Conservation (phyloP, 805 yeast species). For the Kodamaea laetipori region DNA sequence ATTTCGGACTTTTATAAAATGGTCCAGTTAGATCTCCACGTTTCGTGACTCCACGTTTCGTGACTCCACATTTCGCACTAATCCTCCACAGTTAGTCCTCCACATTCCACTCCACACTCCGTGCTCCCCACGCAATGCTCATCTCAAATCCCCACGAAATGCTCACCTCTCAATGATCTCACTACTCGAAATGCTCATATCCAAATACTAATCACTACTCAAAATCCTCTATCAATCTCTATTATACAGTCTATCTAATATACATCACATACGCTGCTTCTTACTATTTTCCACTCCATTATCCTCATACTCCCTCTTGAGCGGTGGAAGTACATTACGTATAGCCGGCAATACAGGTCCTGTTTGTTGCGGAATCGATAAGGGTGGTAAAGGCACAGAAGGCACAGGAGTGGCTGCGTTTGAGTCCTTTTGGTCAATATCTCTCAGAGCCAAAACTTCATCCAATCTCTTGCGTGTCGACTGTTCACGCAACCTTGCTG, state of each 20-base stretch:
- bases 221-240: slow-evolving; percentile 8
- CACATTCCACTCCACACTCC: too few relatives aligned
- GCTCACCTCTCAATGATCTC: too few relatives aligned
- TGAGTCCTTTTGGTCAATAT: slow-evolving; percentile 8
- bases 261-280: slow-evolving; percentile 13
- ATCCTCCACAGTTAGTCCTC: too few relatives aligned
- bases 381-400: slow-evolving; percentile 12
- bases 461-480: slow-evolving; percentile 52
- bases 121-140: too few relatives aligned
- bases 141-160: too few relatives aligned
- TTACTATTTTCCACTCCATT: slow-evolving; percentile 14
- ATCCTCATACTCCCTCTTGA: slow-evolving; percentile 28
- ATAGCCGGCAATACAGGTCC: slow-evolving; percentile 13
- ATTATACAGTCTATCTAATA: slow-evolving; percentile 11
- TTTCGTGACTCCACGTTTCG: too few relatives aligned
- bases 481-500: slow-evolving; percentile 52
- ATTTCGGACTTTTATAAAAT: too few relatives aligned
- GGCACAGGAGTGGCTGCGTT: slow-evolving; percentile 7
- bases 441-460: slow-evolving; percentile 35
- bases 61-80: too few relatives aligned
- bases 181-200: too few relatives aligned
- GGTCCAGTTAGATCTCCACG: too few relatives aligned
- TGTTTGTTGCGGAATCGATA: slow-evolving; percentile 11
- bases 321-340: slow-evolving; percentile 20
- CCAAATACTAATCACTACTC: too few relatives aligned